These are phyloP conservation scores for Hemisphaericaspora xylanilytica DNA, from an alignment of 1,139 yeast genomes.

Conservation along the genomic window DNA sequence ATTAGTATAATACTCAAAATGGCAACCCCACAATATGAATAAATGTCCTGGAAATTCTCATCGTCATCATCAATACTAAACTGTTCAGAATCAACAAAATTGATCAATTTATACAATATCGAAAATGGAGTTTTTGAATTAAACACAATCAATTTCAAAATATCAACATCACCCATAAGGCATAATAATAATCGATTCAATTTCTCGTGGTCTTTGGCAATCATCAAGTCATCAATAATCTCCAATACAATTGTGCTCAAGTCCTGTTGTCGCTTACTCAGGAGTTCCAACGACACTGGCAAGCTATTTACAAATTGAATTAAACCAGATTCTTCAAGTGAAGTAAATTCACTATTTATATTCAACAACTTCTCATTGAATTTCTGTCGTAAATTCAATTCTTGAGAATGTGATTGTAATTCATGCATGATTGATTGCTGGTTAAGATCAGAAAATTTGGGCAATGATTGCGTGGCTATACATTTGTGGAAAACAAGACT, in stretches of 20 bases:
- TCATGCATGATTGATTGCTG: conserved; percentile 25
- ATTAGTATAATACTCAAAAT: conserved; percentile 50
- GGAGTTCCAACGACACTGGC: conserved; percentile 33
- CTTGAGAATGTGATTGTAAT: conserved; percentile 18
- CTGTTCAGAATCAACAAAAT: conserved; percentile 33
- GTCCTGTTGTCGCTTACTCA: conserved; percentile 39
- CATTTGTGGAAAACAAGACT: conserved; percentile 38
- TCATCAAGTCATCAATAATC: conserved; percentile 39
- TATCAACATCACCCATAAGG: conserved; percentile 37
- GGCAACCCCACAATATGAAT: conserved; percentile 63
- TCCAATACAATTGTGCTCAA: conserved; percentile 31
- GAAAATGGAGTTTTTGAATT: conserved; percentile 25
- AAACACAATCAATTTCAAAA: conserved; percentile 43
- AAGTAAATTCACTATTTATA: conserved; percentile 53
- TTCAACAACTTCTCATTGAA: conserved; percentile 38
- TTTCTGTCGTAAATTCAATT: conserved; percentile 18
- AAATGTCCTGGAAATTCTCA: conserved; percentile 65
- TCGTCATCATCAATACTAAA: conserved; percentile 46
- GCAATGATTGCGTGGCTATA: conserved; percentile 44
- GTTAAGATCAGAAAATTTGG: conserved; percentile 40
- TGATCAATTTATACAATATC: conserved; percentile 26
- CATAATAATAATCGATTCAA: conserved; percentile 50
- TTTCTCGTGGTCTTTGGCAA: conserved; percentile 39
- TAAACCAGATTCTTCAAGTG: conserved; percentile 51
- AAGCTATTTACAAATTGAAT: conserved; percentile 33